These are phyloP conservation scores for Phytopythium oedochilum DNA, from an alignment of 352 stramenopile species.

Conservation along the genomic window DNA sequence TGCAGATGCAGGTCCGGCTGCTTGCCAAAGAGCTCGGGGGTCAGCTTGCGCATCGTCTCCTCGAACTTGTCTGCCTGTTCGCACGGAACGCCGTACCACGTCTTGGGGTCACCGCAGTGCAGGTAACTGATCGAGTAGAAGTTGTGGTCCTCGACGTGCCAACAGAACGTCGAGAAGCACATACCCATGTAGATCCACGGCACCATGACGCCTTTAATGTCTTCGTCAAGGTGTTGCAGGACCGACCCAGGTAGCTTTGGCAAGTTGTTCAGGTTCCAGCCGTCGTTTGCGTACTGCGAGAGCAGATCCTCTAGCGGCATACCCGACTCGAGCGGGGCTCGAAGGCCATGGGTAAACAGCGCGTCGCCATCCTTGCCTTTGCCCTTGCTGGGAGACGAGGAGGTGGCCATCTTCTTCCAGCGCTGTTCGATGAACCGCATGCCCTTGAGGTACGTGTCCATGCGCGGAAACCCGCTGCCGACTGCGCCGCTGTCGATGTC, in stretches of 20 bases:
- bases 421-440: constrained; percentile 46
- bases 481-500: constrained; percentile 86
- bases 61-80: constrained; percentile 90
- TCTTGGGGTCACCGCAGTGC: constrained; percentile 96
- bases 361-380: constrained; percentile 29
- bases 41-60: constrained; percentile 86
- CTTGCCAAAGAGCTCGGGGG: constrained; percentile 93
- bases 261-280: constrained; percentile 99
- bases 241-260: constrained; percentile 92
- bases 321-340: constrained; percentile 18
- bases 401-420: constrained; percentile 38
- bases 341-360: constrained; percentile 56
- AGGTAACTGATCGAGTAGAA: constrained; percentile 99
- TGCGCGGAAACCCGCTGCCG: constrained; percentile 84
- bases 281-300: constrained; percentile 71
- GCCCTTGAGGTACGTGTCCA: constrained; percentile 51
- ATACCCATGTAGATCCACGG: constrained; percentile 99
- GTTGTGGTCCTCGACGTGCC: constrained; percentile 99
- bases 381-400: constrained; percentile 9
- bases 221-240: constrained; percentile 94
- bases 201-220: constrained; percentile 98
- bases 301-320: constrained; percentile 46
- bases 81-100: constrained; percentile 97
- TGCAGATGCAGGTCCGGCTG: constrained; percentile 95
- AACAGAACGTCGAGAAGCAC: constrained; percentile 99